Base-by-base conservation (phyloP, 805 yeast genomes). In the Wickerhamomyces chaumierensis region DNA sequence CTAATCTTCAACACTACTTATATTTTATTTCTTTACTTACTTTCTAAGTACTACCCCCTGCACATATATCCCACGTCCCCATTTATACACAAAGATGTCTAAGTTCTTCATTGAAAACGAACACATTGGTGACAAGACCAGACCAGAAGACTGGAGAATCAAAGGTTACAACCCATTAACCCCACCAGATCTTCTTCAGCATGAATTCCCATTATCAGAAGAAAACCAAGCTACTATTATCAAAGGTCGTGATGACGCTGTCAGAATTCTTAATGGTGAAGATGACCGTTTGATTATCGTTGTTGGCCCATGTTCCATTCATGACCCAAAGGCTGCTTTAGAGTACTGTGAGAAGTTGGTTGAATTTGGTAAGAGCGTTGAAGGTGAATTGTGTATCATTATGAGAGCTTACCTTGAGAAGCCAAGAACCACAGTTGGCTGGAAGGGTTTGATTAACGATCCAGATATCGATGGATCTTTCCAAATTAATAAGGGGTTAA, bases 331-430 rank as follows among this genome's bases (percentile, higher is more conserved):
- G 33, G 82, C 92, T 36, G 97, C 97, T 28, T 65, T 83, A 55
- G 97, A 86, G 27, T 90, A 92, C 63, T 94, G 90, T 43, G 61
- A 61, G 31, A 71, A 80, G 47, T 70, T 90, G 49, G 73, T 75
- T 59, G 65, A 65, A 42, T 65, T 85, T 40, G 67, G 86, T 29
- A 81, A 77, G 29, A 84, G 83, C 60, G 71, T 84, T 46, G 61
- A 76, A 44, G 75, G 69, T 39, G 97, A 90, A 48, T 69, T 90
- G 40, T 81, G 79, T 40, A 73, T 90, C 42, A 74, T 90, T 47
- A 90, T 90, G 98, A 81, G 98, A 68, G 97, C 97, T 6, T 90
- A 90, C 72, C 71, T 90, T 50, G 98, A 90, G 66, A 90, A 90
- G 65, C 98, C 98, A 55, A 81, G 98, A 70, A 90, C 98, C 46